Evolutionary conservation across 306 rosid species (phyloP), one percentile per base, ranked within the genome.

Genomic region (Rosa multiflora): DNA sequence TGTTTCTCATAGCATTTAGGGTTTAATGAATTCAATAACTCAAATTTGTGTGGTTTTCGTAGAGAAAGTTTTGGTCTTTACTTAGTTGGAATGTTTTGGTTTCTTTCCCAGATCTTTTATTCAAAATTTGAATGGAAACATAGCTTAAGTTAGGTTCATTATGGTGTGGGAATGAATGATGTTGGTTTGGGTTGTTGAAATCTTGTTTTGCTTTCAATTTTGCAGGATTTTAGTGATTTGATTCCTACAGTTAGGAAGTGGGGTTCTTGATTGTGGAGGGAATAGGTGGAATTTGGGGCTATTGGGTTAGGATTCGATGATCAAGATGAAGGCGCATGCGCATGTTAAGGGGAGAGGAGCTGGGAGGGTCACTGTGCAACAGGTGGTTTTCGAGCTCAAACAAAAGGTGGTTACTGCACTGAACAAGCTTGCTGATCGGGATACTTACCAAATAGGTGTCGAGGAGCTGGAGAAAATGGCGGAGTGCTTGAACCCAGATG

Each of bases 391-490:
- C 15, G 94, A 91, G 85, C 83, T 91, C 3, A 91, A 90, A 46
- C 90, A 90, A 13, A 84, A 88, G 81, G 88, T 89, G 70, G 82
- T 83, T 7, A 13, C 21, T 13, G 94, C 97, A 0, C 75, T 91
- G 61, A 91, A 88, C 90, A 94, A 94, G 85, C 88, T 94, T 18
- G 88, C 94, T 0, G 98, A 94, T 79, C 84, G 97, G 8, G 98
- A 94, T 61, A 94, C 98, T 7, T 89, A 84, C 63, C 96, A 90
- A 26, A 79, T 90, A 49, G 98, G 92, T 12, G 82, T 83, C 3
- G 91, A 90, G 3, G 92, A 94, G 75, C 92, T 94, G 0, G 86
- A 94, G n/a, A 81, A 85, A 32, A 82, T 81, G 8, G 89, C 87
- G 0, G 87, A 88, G 21, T 37, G 78, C 67, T 73, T 94, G 56